Base-by-base conservation (phyloP, 2,329 filamentous ascomycete species). In the Karstenula rhodostoma region DNA sequence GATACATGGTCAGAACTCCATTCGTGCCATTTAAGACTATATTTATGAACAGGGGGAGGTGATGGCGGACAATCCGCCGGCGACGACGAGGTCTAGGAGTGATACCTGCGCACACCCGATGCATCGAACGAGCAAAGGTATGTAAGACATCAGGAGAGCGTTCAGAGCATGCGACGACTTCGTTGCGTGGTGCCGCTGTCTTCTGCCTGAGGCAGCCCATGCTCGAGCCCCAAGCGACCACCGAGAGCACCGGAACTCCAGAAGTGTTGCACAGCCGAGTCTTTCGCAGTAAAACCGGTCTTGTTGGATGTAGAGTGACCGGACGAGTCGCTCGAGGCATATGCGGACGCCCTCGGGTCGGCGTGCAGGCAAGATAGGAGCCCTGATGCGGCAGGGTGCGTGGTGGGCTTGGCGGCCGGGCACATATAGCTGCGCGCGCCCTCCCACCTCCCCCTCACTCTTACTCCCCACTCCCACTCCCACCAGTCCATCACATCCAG, bases 131-230 rank as follows among this genome's bases (percentile, higher is more conserved):
- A 22, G 44, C 22, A 23, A 27, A 47, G 47, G 13, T 6, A 27
- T 32, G 17, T 29, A 29, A 59, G 33, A 13, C 7, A 15, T 17
- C 42, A 29, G 17, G 12, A 9, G 12, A 29, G 22, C 6, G 12
- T n/a, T 48, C 9, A 48, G 29, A 37, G 44, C 17, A 25, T 32
- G 13, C 8, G 46, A 55, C 42, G 27, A 23, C n/a, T 29, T 27
- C n/a, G 55, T 65, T 58, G 60, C 22, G 56, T 42, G 17, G 47
- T 54, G 29, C 7, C n/a, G 32, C 25, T 15, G 43, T 58, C 48
- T 51, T 48, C 51, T 47, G 47, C n/a, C 22, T 46, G 67, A 69
- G 67, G 65, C 67, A 63, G 61, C 62, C 59, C 62, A 62, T 59
- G 55, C 48, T 56, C 19, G 47, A 42, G 44, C 33, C 61, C 37